These are phyloP conservation scores for Ceratocystis destructans DNA, from an alignment of 2,329 filamentous ascomycete genomes.

Conservation along the genomic window DNA sequence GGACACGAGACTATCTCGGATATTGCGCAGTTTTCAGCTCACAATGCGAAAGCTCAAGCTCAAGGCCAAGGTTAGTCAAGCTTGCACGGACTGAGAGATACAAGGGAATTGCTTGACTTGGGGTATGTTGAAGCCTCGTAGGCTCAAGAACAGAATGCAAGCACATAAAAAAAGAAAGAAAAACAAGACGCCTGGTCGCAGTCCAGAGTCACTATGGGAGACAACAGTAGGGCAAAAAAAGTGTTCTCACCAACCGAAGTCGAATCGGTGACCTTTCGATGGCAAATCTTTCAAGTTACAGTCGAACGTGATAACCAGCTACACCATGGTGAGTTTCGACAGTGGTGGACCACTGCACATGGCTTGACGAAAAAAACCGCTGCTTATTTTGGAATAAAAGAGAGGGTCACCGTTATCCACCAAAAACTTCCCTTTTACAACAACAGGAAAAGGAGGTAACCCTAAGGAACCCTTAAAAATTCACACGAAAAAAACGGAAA, in stretches of 20 bases:
- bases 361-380: background rate
- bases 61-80: background rate
- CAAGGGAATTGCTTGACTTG: background rate
- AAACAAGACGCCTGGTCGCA: background rate
- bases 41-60: background rate
- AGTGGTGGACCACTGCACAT: conserved; percentile 13
- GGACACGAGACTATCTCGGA: background rate
- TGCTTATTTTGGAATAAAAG: no score
- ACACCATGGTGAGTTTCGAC: conserved; percentile 18
- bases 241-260: conserved; percentile 19
- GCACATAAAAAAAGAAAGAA: background rate
- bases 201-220: no score
- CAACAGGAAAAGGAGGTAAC: no score
- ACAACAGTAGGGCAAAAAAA: background rate
- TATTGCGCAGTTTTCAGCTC: background rate
- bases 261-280: conserved; percentile 18
- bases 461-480: no score
- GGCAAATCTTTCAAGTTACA: conserved; percentile 17
- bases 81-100: background rate
- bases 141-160: background rate
- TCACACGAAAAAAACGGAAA: no score
- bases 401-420: no score
- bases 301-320: conserved; percentile 18
- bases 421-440: no score
- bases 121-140: background rate